These are phyloP conservation scores for Coccomyxa sp. DNA, from an alignment of 139 green algal genomes.

Conservation along the genomic window DNA sequence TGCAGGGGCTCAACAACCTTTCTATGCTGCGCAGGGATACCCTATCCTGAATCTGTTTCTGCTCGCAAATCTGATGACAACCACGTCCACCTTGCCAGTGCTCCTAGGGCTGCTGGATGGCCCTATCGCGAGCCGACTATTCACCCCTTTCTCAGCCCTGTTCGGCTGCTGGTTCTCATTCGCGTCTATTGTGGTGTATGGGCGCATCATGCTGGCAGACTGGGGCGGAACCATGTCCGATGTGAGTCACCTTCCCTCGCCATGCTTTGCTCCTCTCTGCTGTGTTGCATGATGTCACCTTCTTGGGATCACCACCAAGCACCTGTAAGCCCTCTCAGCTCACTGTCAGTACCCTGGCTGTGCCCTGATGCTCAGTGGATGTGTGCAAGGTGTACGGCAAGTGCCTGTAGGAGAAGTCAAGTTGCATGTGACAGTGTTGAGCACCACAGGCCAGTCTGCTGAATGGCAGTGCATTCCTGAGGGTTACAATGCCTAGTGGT, in stretches of 20 bases:
- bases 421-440: too few species aligned
- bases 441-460: too few species aligned
- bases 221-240: background rate
- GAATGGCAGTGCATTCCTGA: background rate
- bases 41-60: conserved; percentile 74
- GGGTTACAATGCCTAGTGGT: background rate
- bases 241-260: too few species aligned
- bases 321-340: background rate
- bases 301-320: background rate
- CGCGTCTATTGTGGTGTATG: background rate
- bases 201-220: background rate
- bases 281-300: background rate
- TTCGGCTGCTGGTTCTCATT: conserved; percentile 19
- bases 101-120: conserved; percentile 31
- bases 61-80: conserved; percentile 74
- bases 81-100: conserved; percentile 59
- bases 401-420: too few species aligned
- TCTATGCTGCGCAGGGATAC: conserved; percentile 26
- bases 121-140: background rate
- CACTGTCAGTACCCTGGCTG: too few species aligned
- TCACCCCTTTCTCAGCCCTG: conserved; percentile 4
- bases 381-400: too few species aligned
- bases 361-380: too few species aligned
- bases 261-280: background rate
- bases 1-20: too few species aligned